These are phyloP conservation scores for Astragalus glycyphyllos DNA, from an alignment of 306 rosid species.

Conservation along the genomic window DNA sequence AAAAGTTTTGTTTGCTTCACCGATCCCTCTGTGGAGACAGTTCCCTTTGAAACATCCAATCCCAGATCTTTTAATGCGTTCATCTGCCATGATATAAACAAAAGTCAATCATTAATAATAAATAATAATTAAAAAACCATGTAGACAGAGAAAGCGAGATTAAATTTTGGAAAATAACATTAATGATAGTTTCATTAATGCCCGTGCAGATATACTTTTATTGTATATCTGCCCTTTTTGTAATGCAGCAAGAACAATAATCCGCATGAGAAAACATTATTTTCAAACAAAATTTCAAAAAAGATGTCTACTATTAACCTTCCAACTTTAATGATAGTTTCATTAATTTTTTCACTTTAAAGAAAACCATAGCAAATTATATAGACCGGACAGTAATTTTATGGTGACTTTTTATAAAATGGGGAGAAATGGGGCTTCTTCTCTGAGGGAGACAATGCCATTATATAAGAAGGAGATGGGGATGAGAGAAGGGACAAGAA, in stretches of 20 bases:
- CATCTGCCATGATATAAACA: constrained; percentile 64
- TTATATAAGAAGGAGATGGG: neutral
- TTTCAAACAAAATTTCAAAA: constrained; percentile 33
- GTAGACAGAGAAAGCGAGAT: constrained; percentile 30
- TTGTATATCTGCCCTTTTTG: constrained; percentile 5
- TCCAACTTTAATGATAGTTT: constrained; percentile 7
- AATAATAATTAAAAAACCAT: constrained; percentile 24
- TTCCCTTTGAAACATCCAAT: constrained; percentile 92
- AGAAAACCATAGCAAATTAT: too few species aligned
- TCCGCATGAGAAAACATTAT: neutral
- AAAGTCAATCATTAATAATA: constrained; percentile 36
- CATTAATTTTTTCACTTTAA: neutral
- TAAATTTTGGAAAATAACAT: too few species aligned
- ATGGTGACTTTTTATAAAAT: neutral
- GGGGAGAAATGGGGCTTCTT: neutral
- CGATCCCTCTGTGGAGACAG: constrained; percentile 76
- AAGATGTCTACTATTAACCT: constrained; percentile 30
- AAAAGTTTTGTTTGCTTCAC: constrained; percentile 76
- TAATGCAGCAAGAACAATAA: constrained; percentile 20
- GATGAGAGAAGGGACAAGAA: neutral
- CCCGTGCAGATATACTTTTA: too few species aligned
- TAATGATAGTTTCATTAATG: too few species aligned
- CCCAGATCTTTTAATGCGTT: constrained; percentile 89
- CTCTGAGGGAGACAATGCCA: neutral
- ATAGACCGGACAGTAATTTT: constrained; percentile 3